Evolutionary conservation across 306 rosid genomes (phyloP), one percentile per base, ranked within the genome.

Genomic region (Potentilla sterilis): DNA sequence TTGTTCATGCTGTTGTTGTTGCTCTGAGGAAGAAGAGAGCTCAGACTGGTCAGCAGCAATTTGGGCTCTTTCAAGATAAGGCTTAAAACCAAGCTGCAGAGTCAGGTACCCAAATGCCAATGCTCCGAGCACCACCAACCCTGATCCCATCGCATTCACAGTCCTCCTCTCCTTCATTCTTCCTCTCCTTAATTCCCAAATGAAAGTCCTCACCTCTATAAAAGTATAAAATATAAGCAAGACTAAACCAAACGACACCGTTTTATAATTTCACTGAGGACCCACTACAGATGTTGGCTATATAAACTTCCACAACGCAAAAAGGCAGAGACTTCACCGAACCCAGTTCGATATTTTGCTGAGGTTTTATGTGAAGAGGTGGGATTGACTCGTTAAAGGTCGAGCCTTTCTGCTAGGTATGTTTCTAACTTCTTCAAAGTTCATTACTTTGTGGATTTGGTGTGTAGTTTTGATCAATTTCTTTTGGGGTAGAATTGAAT

Each of bases 121-220:
- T 18, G 97, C 86, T 81, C 98, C 97, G 38, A 94, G n/a, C 73
- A 94, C 97, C 78, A 94, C 97, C 58, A 94, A 76, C 28, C 85
- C 89, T 37, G 97, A 94, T 82, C 97, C 85, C 69, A 87, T 74
- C 66, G 95, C 93, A 55, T 91, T 94, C 91, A 77, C 70, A 84
- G 71, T 88, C 72, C 87, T 72, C 67, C 61, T 71, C 49, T 49
- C 86, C 34, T 66, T 77, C 95, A 85, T 73, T 62, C 15, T 28
- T 52, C 35, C 22, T 48, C 63, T 42, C 66, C 62, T 55, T 32
- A 73, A 13, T 48, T 21, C 73, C 21, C 67, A 19, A 35, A 59
- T 54, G 32, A 54, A 54, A 54, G 28, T 28, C 32, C 0, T 4
- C 32, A 3, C n/a, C 4, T 1, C 16, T 46, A 4, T n/a, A n/a